A percentile compares a stretch with the other conserved stretches of the same genome.
These are phyloP conservation scores for Chaetomiaceae sp. DNA, from an alignment of 2,329 filamentous ascomycete species.

Conservation along the genomic window DNA sequence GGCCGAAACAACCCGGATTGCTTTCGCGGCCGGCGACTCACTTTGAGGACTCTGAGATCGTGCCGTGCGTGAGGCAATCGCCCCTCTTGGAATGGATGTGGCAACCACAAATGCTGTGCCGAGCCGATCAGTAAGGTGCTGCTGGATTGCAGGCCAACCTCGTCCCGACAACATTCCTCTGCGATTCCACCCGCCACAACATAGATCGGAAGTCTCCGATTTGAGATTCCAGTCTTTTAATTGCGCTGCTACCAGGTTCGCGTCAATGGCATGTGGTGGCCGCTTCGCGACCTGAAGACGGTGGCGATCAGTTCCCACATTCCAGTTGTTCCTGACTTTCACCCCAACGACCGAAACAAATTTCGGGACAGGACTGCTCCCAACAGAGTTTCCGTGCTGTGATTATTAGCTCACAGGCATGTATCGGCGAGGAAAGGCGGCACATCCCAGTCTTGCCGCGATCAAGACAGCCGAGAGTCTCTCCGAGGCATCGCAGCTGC, in stretches of 20 bases:
- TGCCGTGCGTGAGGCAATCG: too few relatives aligned
- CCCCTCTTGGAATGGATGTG: not conserved
- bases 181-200: not conserved
- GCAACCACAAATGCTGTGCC: not conserved
- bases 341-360: constrained; percentile 1
- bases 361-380: not conserved
- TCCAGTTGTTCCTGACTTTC: constrained; percentile 9
- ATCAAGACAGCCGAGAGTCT: constrained; percentile 13
- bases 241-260: not conserved
- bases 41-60: too few relatives aligned
- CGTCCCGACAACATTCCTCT: not conserved
- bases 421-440: not conserved
- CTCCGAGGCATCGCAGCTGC: constrained; percentile 13
- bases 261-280: not conserved
- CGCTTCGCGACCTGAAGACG: not conserved
- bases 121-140: not conserved
- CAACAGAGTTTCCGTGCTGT: not conserved
- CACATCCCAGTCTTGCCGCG: not conserved
- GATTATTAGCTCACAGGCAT: constrained; percentile 5
- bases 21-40: too few relatives aligned
- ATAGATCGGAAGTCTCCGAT: too few relatives aligned
- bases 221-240: not conserved
- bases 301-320: constrained; percentile 2
- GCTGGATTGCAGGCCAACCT: not conserved
- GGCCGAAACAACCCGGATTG: not conserved